These are phyloP conservation scores for Crithidia acanthocephali DNA, from an alignment of 208 protist species.

Conservation along the genomic window DNA sequence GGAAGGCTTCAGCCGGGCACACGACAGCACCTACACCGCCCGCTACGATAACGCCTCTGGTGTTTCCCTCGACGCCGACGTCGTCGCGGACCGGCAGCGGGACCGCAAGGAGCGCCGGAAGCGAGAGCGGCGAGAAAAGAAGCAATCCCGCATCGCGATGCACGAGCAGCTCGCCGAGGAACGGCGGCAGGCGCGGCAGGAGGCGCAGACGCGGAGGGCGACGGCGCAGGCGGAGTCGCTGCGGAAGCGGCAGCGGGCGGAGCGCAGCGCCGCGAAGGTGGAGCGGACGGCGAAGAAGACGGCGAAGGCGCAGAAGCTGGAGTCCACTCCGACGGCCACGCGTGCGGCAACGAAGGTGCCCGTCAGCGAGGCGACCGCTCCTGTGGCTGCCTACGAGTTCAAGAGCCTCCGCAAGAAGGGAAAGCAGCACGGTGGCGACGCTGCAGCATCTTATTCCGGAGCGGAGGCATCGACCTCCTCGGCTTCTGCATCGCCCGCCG, in stretches of 20 bases:
- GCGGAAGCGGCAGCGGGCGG: conserved; percentile 21
- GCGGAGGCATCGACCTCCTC: neutral
- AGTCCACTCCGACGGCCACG: neutral
- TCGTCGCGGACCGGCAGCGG: conserved; percentile 41
- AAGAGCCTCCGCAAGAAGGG: neutral
- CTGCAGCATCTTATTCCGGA: too few relatives aligned
- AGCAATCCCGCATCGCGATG: conserved; percentile 55
- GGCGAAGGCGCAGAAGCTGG: conserved; percentile 18
- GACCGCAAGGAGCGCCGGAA: conserved; percentile 74
- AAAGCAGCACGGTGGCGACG: neutral
- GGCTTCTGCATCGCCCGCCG: neutral
- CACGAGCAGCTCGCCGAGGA: conserved; percentile 62
- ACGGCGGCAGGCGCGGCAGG: conserved; percentile 34
- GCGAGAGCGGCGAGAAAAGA: conserved; percentile 45
- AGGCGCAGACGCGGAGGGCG: conserved; percentile 19
- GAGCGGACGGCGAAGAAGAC: conserved; percentile 4
- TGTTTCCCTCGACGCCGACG: conserved; percentile 17
- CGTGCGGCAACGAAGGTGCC: neutral
- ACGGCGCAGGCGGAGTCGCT: conserved; percentile 14
- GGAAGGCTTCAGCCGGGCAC: conserved; percentile 17
- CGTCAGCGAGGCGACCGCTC: neutral
- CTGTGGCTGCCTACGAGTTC: neutral
- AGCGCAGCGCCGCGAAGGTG: conserved; percentile 12
- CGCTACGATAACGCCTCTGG: conserved; percentile 31
- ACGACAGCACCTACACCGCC: conserved; percentile 14